Conservation (phyloP, 1,284 basidiomycete genomes). For the Pseudozyma pruni region DNA sequence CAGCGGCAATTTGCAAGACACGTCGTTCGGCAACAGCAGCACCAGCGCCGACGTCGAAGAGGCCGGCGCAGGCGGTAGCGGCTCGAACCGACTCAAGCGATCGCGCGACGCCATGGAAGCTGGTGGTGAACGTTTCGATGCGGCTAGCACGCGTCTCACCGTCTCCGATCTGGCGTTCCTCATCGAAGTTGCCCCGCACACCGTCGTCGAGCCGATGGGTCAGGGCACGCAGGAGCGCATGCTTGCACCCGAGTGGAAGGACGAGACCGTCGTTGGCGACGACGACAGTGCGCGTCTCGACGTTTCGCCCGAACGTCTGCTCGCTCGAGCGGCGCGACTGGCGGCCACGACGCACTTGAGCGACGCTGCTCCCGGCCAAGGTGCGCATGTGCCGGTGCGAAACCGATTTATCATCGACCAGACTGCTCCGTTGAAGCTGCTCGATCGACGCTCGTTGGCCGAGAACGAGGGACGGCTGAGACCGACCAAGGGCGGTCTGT, state of each 20-base stretch:
- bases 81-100: conserved; percentile 26
- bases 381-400: conserved; percentile 23
- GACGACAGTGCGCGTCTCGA: conserved; percentile 11
- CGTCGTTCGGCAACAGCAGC: conserved; percentile 39
- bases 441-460: conserved; percentile 52
- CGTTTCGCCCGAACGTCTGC: conserved; percentile 24
- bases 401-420: conserved; percentile 60
- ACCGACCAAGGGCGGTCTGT: conserved; percentile 46
- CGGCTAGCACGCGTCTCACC: conserved; percentile 41
- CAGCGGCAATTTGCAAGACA: conserved; percentile 38
- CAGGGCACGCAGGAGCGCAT: conserved; percentile 61
- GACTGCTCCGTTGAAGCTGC: conserved; percentile 54
- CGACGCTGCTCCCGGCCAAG: conserved; percentile 3
- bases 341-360: conserved; percentile 56
- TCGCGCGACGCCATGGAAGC: conserved; percentile 32
- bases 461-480: conserved; percentile 40
- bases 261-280: conserved; percentile 17
- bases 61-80: not conserved
- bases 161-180: conserved; percentile 61
- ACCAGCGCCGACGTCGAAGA: conserved; percentile 29
- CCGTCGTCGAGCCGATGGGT: conserved; percentile 64
- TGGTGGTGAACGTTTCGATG: conserved; percentile 13
- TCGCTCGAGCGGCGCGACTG: conserved; percentile 25
- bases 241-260: conserved; percentile 55
- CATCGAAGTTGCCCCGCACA: conserved; percentile 59